A percentile compares a stretch with the other conserved stretches of the same genome.
phyloP scores from a whole-genome alignment of 352 stramenopile species.

The Phytophthora sp. region DNA sequence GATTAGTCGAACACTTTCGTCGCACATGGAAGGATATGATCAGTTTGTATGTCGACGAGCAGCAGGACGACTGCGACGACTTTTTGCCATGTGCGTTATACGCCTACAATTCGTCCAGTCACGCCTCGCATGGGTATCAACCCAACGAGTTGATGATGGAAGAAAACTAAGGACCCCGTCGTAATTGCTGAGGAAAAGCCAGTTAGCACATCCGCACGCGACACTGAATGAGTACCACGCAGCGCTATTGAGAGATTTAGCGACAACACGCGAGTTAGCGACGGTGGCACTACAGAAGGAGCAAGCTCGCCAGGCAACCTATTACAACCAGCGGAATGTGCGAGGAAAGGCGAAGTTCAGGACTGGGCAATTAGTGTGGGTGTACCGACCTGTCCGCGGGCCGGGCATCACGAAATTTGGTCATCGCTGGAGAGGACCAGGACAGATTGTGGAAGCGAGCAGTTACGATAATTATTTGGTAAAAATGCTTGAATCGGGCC shows the following conservation, averaged over 20 bases:
- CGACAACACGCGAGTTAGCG: background rate
- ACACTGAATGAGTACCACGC: background rate
- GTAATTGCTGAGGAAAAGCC: background rate
- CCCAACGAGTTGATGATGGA: conserved; percentile 21
- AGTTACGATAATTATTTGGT: background rate
- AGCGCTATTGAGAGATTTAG: background rate
- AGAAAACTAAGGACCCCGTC: background rate
- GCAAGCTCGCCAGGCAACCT: background rate
- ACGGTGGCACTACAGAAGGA: background rate
- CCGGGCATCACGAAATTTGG: background rate
- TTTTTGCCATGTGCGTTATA: conserved; percentile 12
- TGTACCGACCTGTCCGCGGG: background rate
- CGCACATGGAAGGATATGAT: conserved; percentile 31
- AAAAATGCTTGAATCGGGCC: background rate
- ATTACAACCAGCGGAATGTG: conserved; percentile 3
- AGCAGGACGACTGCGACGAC: conserved; percentile 24
- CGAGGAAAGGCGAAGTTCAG: background rate
- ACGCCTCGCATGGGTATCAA: background rate
- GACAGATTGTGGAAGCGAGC: background rate
- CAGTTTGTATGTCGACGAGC: background rate
- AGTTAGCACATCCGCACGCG: background rate
- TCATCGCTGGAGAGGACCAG: background rate
- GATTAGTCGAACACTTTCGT: conserved; percentile 28
- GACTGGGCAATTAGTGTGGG: background rate
- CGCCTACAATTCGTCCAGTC: background rate